Evolutionary conservation across 305 asterid species (phyloP), one percentile per base, ranked within the genome.

Genomic region (Solanum hybrid): DNA sequence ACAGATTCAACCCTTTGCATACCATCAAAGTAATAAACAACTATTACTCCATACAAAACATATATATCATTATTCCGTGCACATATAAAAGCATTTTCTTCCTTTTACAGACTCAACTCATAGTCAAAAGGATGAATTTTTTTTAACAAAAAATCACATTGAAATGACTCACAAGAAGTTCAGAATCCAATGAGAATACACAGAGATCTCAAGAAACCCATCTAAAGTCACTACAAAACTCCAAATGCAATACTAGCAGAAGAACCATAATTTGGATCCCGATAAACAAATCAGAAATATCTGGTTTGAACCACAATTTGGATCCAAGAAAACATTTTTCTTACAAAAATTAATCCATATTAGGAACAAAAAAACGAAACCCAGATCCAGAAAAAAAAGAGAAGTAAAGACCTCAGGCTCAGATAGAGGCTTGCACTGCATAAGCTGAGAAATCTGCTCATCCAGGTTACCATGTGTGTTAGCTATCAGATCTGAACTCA

Each of bases 351-450:
- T 7, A 76, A 78, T 37, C 85, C 60, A 78, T 35, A 8, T 35
- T 14, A 22, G 8, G 22, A 42, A 86, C 32, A 27, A 14, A 69
- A 69, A 13, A 87, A 2, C 5, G 35, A 27, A 87, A 27, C 29
- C 42, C 89, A 88, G 89, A 88, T 88, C 89, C 89, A 77, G 37
- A 69, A 87, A 88, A 17, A 11, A 86, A 9, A 86, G 75, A 22
- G 10, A 89, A 42, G 29, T 85, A 85, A 86, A 84, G 85, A 97
- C 99, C 95, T 97, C 98, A 24, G 98, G 93, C 91, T 97, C 99
- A 26, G 98, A 91, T 88, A 97, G 91, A 81, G 99, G 99, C 92
- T 97, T 97, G 97, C 99, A 97, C 96, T 97, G 99, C 96, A 95
- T 95, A 90, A 97, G 99, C 96, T 97, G 99, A 87, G 93, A 88